Base-by-base conservation (phyloP, 31 red algal species). In the Porphyra umbilicalis region DNA sequence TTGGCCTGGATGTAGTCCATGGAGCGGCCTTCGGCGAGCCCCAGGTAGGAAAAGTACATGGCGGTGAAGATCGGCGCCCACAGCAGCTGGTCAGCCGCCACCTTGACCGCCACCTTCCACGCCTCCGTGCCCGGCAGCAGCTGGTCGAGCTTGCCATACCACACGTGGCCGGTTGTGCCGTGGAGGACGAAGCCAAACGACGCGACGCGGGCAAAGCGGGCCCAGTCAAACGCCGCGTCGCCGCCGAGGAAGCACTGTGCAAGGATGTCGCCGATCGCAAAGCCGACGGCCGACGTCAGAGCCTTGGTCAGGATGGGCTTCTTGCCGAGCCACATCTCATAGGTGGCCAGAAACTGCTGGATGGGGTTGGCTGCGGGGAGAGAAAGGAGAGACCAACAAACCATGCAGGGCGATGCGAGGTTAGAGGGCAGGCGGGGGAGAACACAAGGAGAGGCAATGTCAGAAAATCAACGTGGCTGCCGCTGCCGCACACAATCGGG, bases 161-260 rank as follows among this genome's bases (percentile, higher is more conserved):
- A 97, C 35, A 91, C 88, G 80, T 97, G 95, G 38, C 95, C 95
- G 31, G 92, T 94, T 4, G 95, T 82, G 34, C 95, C 95, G 83
- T 97, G 95, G 83, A 97, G 91, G 38, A 97, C 80, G 67, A 94
- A 93, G 46, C 95, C 95, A 81, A 97, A 97, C 20, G 81, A 81
- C 33, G 91, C 88, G 83, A 97, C 94, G 35, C 95, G 77, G 18
- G 80, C 83, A 32, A 97, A 77, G 40, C 95, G 95, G 15, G 78
- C 87, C 46, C 39, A 80, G 39, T 97, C 84, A 57, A 97, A 44
- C 6, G 88, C 83, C 35, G 81, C 83, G 33, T 86, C 84, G 35
- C 86, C 81, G 33, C 82, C 85, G 20, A 97, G 77, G 80, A 94
- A 97, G 75, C 86, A 85, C 77, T 97, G 95, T 36, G 95, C 95